A percentile compares a stretch with the other conserved stretches of the same genome.
These are phyloP conservation scores for Pseudognaphalium luteoalbum DNA, from an alignment of 129 eudicot genomes.

Conservation along the genomic window DNA sequence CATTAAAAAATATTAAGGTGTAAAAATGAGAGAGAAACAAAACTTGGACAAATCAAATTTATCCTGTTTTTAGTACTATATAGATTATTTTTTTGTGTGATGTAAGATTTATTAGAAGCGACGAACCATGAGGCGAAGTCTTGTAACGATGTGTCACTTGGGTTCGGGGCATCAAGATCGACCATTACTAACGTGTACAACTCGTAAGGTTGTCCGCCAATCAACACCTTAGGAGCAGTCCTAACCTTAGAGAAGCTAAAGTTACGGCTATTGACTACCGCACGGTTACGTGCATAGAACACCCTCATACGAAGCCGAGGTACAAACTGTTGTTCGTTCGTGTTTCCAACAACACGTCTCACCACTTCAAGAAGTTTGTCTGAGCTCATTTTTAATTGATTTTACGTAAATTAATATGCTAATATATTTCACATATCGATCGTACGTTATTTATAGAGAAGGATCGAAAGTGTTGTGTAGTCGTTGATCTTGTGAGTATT, in stretches of 20 bases:
- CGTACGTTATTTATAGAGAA: neutral
- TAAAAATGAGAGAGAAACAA: neutral
- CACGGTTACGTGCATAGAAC: neutral
- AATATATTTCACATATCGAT: neutral
- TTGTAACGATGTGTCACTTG: neutral
- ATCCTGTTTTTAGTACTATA: neutral
- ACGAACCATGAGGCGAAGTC: slow-evolving; percentile 10
- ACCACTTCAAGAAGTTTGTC: neutral
- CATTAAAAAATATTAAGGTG: neutral
- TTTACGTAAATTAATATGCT: neutral
- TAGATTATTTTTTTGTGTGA: neutral
- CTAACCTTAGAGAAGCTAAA: neutral
- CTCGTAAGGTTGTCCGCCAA: neutral
- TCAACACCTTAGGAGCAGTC: neutral
- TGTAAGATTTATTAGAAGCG: too few species aligned
- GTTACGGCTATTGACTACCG: slow-evolving; percentile 6
- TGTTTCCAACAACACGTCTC: slow-evolving; percentile 9
- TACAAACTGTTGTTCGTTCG: neutral
- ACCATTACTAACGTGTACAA: slow-evolving; percentile 10
- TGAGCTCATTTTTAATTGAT: slow-evolving; percentile 1
- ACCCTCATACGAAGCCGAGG: slow-evolving; percentile 8
- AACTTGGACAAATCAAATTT: neutral
- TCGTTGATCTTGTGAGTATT: neutral
- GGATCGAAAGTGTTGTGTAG: neutral
- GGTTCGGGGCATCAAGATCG: slow-evolving; percentile 12